These are phyloP conservation scores for Mycena pura DNA, from an alignment of 768 basidiomycete genomes.

Conservation along the genomic window DNA sequence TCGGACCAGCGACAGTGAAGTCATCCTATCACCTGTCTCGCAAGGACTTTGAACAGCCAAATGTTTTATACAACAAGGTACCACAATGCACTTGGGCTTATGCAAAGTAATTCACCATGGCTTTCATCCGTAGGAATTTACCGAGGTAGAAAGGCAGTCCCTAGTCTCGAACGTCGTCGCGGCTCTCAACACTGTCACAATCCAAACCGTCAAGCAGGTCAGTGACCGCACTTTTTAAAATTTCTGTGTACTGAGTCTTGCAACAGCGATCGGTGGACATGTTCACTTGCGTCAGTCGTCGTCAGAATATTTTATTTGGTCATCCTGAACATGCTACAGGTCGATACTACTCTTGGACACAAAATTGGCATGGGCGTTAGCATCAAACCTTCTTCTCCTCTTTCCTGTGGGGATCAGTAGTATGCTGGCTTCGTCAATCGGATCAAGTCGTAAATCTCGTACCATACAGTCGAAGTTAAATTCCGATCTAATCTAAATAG, in stretches of 20 bases:
- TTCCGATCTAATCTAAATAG: no score
- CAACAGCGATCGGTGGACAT: conserved; percentile 22
- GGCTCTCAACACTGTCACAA: conserved; percentile 11
- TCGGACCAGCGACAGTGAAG: neutral
- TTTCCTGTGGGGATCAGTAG: conserved; percentile 18
- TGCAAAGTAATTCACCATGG: neutral
- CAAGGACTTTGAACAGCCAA: conserved; percentile 24
- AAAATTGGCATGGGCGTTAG: conserved; percentile 14
- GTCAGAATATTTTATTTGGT: neutral
- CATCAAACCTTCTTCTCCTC: conserved; percentile 9
- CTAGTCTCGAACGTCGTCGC: conserved; percentile 18
- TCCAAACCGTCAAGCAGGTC: conserved; percentile 16
- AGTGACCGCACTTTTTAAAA: neutral
- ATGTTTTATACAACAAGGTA: conserved; percentile 18
- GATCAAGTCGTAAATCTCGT: no score
- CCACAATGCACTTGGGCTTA: neutral
- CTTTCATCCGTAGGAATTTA: conserved; percentile 13
- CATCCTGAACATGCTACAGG: neutral
- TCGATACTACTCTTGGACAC: conserved; percentile 4
- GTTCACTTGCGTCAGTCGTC: conserved; percentile 26
- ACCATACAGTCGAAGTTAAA: no score
- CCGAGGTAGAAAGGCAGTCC: conserved; percentile 16
- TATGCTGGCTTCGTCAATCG: no score
- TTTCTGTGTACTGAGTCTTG: neutral
- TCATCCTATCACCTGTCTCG: conserved; percentile 11